These are phyloP conservation scores for Lepiota venenata DNA, from an alignment of 768 basidiomycete genomes.

Conservation along the genomic window DNA sequence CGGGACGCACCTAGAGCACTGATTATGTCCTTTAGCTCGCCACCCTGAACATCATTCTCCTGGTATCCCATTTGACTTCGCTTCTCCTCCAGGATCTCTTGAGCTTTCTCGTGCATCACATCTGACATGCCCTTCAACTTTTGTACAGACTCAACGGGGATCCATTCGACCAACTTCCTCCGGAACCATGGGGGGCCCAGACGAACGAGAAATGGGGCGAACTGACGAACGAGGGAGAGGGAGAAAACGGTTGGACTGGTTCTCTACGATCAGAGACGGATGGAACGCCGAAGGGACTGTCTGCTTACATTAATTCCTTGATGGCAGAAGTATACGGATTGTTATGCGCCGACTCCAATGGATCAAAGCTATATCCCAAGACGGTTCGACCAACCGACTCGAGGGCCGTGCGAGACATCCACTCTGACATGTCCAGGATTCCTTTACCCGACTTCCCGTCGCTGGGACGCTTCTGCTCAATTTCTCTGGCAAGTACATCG, in stretches of 20 bases:
- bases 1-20: constrained; percentile 40
- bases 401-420: constrained; percentile 42
- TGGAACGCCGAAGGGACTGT: background rate
- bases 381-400: constrained; percentile 42
- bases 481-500: constrained; percentile 26
- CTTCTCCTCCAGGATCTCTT: constrained; percentile 36
- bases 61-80: constrained; percentile 22
- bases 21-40: constrained; percentile 43
- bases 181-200: constrained; percentile 41
- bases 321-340: constrained; percentile 43
- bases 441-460: constrained; percentile 15
- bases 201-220: constrained; percentile 40
- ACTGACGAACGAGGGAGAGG: constrained; percentile 41
- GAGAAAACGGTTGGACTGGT: constrained; percentile 42
- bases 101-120: constrained; percentile 40
- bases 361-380: constrained; percentile 45
- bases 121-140: constrained; percentile 45
- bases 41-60: constrained; percentile 20
- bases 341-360: constrained; percentile 35
- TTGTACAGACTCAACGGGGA: constrained; percentile 35
- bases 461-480: constrained; percentile 6
- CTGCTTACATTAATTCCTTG: constrained; percentile 40
- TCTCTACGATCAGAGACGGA: constrained; percentile 2
- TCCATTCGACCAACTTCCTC: constrained; percentile 38
- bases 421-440: constrained; percentile 43